Evolutionary conservation across 805 yeast species (phyloP).

Genomic region (Wickerhamiella parazyma): DNA sequence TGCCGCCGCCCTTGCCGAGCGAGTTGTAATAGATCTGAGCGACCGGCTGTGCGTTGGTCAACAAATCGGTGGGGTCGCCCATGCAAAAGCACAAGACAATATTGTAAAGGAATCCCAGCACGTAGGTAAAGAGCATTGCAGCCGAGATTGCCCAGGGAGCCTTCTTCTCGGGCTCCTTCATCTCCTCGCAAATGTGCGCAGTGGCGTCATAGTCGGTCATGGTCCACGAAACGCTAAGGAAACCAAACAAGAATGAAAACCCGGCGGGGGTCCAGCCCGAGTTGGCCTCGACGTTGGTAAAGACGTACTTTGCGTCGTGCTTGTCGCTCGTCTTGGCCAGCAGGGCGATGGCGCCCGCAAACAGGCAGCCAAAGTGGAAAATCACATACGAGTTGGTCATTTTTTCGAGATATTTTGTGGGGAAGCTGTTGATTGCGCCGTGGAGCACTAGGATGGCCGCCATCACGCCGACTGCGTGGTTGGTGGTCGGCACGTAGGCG

Average conservation of each 20-base stretch:
- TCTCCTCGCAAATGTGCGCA: conserved; percentile 62
- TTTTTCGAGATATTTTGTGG: conserved; percentile 37
- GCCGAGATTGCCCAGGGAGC: conserved; percentile 49
- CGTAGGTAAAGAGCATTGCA: conserved; percentile 27
- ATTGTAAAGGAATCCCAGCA: conserved; percentile 24
- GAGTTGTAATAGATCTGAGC: conserved; percentile 53
- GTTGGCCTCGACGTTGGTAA: conserved; percentile 33
- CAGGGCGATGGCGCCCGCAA: conserved; percentile 40
- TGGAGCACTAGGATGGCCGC: conserved; percentile 36
- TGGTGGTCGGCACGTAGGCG: conserved; percentile 23
- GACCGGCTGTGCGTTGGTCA: conserved; percentile 35
- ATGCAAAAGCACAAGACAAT: conserved; percentile 24
- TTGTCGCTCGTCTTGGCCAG: conserved; percentile 39
- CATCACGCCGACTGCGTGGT: conserved; percentile 23
- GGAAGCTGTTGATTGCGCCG: conserved; percentile 38
- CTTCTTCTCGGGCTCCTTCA: conserved; percentile 38
- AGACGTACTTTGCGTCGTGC: conserved; percentile 35
- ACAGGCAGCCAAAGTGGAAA: conserved; percentile 35
- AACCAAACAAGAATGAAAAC: conserved; percentile 46
- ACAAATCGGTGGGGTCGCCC: conserved; percentile 20
- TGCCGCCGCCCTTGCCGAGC: conserved; percentile 51
- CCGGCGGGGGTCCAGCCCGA: conserved; percentile 42
- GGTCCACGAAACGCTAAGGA: conserved; percentile 31
- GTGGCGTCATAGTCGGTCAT: conserved; percentile 70
- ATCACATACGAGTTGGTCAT: conserved; percentile 40